A percentile compares a stretch with the other conserved stretches of the same genome.
These are phyloP conservation scores for Talinum fruticosum DNA, from an alignment of 148 eudicot species.

Conservation along the genomic window DNA sequence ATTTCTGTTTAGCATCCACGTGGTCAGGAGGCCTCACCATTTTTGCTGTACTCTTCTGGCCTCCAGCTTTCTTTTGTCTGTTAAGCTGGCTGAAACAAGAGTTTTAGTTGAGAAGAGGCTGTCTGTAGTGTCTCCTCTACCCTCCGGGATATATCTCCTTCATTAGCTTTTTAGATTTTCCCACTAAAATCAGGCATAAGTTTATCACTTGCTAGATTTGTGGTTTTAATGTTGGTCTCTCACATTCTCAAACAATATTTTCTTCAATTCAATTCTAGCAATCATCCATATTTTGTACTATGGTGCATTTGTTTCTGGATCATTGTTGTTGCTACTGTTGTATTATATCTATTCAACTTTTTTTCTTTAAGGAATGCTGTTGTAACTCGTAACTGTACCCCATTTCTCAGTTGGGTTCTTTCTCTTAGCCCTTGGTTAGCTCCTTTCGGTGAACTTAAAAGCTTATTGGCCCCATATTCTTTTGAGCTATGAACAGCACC, in stretches of 20 bases:
- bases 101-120: neutral
- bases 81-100: neutral
- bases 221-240: neutral
- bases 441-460: neutral
- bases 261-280: neutral
- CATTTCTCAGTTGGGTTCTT: neutral
- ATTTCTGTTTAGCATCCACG: neutral
- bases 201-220: slow-evolving; percentile 1
- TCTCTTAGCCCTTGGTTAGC: neutral
- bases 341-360: neutral
- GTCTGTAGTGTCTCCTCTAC: neutral
- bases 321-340: neutral
- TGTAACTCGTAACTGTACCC: neutral
- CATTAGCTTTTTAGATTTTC: neutral
- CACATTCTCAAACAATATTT: neutral
- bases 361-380: neutral
- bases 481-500: slow-evolving; percentile 1
- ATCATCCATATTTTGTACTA: neutral
- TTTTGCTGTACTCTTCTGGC: neutral
- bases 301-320: neutral
- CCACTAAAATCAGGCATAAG: neutral
- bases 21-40: neutral
- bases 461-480: slow-evolving; percentile 4
- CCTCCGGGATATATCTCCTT: neutral
- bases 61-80: neutral